These are phyloP conservation scores for Piromyces finnis DNA, from an alignment of 192 early-diverging fungal genomes.

Conservation along the genomic window DNA sequence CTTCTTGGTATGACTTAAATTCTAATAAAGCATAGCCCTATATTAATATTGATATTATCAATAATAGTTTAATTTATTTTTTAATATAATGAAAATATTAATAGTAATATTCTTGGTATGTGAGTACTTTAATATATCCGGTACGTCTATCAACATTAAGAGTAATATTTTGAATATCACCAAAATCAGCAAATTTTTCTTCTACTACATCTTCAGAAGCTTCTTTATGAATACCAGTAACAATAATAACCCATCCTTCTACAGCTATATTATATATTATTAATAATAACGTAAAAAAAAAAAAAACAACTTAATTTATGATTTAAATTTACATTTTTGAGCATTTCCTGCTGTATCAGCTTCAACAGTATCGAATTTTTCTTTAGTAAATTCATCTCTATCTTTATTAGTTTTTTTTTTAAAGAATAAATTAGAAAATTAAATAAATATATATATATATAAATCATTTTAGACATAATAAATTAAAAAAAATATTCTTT, in stretches of 20 bases:
- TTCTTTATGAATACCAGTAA: slow-evolving; percentile 87
- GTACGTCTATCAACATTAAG: slow-evolving; percentile 86
- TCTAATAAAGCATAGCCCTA: slow-evolving; percentile 89
- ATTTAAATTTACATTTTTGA: background rate
- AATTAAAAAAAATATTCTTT: too few relatives aligned
- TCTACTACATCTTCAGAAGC: slow-evolving; percentile 75
- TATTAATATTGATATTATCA: background rate
- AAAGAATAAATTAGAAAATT: too few relatives aligned
- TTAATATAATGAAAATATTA: slow-evolving; percentile 6
- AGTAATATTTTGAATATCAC: slow-evolving; percentile 76
- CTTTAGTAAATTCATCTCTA: background rate
- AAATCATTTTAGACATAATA: too few relatives aligned
- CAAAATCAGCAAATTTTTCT: slow-evolving; percentile 77
- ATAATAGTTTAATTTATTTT: too few relatives aligned
- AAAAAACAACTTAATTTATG: too few relatives aligned
- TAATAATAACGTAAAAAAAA: too few relatives aligned
- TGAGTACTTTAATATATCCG: slow-evolving; percentile 71
- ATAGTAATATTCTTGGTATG: too few relatives aligned
- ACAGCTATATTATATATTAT: slow-evolving; percentile 15
- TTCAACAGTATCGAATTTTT: background rate
- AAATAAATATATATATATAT: too few relatives aligned
- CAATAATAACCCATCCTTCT: slow-evolving; percentile 93
- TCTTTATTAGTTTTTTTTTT: too few relatives aligned
- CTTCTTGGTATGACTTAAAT: slow-evolving; percentile 62
- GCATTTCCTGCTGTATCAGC: background rate